Percentiles rank a stretch among this genome's conserved stretches.
Evolutionary conservation across 139 green algal genomes (phyloP).

Genomic region (Ostreobium quekettii): DNA sequence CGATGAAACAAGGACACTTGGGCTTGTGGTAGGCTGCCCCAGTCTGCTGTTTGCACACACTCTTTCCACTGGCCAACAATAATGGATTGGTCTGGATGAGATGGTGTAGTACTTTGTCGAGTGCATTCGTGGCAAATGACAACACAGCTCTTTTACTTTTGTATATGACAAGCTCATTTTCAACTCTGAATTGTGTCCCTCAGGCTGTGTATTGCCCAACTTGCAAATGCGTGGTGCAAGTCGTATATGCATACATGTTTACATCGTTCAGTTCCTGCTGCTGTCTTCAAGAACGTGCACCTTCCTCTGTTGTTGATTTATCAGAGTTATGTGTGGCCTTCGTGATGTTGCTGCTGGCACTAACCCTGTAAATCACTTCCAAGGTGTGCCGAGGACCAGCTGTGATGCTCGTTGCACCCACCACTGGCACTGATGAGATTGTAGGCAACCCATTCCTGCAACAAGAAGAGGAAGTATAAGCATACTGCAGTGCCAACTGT

Average conservation of each 20-base stretch:
- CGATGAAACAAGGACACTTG: constrained; percentile 68
- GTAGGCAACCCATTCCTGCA: constrained; percentile 81
- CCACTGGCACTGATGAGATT: constrained; percentile 79
- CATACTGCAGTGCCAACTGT: no score
- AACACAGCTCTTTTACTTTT: neutral
- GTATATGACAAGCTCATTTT: no score
- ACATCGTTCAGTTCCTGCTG: neutral
- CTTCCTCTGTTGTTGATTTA: neutral
- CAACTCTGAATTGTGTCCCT: no score
- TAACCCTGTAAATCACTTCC: no score
- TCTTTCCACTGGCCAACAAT: neutral
- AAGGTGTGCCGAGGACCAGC: constrained; percentile 82
- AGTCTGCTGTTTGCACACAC: neutral
- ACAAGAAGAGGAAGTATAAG: no score
- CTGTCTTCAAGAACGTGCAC: neutral
- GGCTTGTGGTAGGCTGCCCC: constrained; percentile 55
- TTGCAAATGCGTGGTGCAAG: no score
- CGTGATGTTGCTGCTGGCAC: no score
- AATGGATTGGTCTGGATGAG: neutral
- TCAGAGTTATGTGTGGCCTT: no score
- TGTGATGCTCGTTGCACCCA: constrained; percentile 86
- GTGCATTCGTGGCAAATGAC: neutral
- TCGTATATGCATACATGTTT: neutral
- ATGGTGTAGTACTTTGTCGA: neutral
- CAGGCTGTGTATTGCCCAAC: no score